Evolutionary conservation across 2,329 filamentous ascomycete species (phyloP).

Genomic region (Aspergillus pseudoglaucus): DNA sequence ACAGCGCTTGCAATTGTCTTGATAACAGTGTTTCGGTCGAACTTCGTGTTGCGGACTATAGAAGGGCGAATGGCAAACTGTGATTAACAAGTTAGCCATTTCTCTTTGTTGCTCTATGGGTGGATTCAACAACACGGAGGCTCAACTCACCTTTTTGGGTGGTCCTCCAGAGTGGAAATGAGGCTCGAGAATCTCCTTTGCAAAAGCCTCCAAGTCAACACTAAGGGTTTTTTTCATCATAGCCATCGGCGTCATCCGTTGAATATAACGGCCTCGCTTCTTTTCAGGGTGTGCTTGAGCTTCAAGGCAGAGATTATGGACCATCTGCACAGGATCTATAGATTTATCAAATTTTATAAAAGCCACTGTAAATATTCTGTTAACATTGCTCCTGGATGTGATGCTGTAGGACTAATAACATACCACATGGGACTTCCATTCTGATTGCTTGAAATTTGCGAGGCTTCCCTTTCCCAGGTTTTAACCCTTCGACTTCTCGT

Average conservation of each 20-base stretch:
- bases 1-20: slow-evolving; percentile 53
- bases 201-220: slow-evolving; percentile 52
- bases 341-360: slow-evolving; percentile 54
- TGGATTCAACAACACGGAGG: neutral
- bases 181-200: slow-evolving; percentile 51
- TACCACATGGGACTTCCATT: slow-evolving; percentile 47
- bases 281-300: slow-evolving; percentile 45
- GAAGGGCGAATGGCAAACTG: slow-evolving; percentile 60
- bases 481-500: slow-evolving; percentile 51
- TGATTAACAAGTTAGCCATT: neutral
- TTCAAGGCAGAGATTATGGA: slow-evolving; percentile 53
- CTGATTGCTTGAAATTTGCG: slow-evolving; percentile 48
- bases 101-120: too few relatives aligned
- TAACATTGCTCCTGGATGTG: neutral
- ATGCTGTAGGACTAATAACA: slow-evolving; percentile 6
- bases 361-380: slow-evolving; percentile 36
- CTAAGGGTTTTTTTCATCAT: slow-evolving; percentile 52
- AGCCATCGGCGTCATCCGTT: slow-evolving; percentile 55
- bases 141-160: slow-evolving; percentile 46
- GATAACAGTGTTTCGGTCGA: slow-evolving; percentile 54
- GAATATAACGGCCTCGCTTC: slow-evolving; percentile 53
- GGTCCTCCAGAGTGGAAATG: slow-evolving; percentile 51
- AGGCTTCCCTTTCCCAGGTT: slow-evolving; percentile 39
- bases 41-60: slow-evolving; percentile 53
- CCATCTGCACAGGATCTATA: slow-evolving; percentile 55